phyloP scores from a whole-genome alignment of 1,284 basidiomycete genomes.

The Cutaneotrichosporon sp. region DNA sequence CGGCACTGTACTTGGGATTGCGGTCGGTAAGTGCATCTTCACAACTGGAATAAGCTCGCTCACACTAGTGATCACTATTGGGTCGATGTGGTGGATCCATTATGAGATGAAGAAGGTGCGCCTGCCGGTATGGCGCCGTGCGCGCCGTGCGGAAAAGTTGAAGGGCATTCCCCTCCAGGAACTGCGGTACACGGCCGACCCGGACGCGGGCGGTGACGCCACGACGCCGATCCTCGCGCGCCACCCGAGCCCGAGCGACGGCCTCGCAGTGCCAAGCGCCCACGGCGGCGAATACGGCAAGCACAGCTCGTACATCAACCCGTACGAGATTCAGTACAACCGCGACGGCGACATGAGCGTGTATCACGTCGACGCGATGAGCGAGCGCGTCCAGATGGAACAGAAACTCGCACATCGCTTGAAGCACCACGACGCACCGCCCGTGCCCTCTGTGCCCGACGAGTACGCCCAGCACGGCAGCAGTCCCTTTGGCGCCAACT shows the following conservation, averaged over 20 bases:
- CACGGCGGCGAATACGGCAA: not conserved
- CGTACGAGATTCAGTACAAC: slow-evolving; percentile 31
- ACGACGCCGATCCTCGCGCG: not conserved
- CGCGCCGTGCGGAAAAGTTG: slow-evolving; percentile 1
- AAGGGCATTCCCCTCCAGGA: slow-evolving; percentile 9
- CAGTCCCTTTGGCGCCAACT: too few relatives aligned
- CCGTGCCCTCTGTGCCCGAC: not conserved
- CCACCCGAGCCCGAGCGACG: not conserved
- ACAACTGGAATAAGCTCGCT: not conserved
- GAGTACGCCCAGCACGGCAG: not conserved
- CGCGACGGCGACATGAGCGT: slow-evolving; percentile 26
- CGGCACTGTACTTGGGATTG: slow-evolving; percentile 59
- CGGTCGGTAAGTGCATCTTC: slow-evolving; percentile 44
- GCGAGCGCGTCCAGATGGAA: slow-evolving; percentile 13
- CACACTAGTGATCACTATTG: slow-evolving; percentile 59
- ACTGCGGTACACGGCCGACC: slow-evolving; percentile 3
- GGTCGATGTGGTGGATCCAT: slow-evolving; percentile 78
- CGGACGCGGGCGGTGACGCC: not conserved
- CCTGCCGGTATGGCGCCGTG: slow-evolving; percentile 62
- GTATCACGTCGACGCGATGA: slow-evolving; percentile 23
- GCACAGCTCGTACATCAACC: slow-evolving; percentile 25
- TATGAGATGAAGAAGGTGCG: slow-evolving; percentile 69
- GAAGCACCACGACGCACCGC: not conserved
- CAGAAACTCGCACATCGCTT: slow-evolving; percentile 6
- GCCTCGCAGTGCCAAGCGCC: not conserved